A percentile compares a stretch with the other conserved stretches of the same genome.
Evolutionary conservation across 2,329 filamentous ascomycete genomes (phyloP).

Genomic region (Ophiobolus disseminans): DNA sequence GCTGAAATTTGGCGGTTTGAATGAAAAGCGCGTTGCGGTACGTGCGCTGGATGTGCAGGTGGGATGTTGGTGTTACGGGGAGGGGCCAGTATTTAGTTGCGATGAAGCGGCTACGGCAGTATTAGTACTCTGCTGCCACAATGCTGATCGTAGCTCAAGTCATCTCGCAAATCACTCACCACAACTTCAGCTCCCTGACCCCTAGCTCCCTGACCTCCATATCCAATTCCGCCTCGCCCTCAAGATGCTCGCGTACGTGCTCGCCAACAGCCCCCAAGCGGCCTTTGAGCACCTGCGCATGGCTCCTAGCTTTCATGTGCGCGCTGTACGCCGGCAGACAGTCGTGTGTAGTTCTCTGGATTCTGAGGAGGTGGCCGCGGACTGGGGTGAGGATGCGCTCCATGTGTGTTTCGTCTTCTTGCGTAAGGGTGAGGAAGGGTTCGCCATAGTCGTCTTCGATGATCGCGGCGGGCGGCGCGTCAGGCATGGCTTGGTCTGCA

Average conservation of each 20-base stretch:
- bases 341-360: slow-evolving; percentile 13
- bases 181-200: slow-evolving; percentile 19
- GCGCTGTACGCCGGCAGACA: slow-evolving; percentile 15
- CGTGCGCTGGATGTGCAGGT: slow-evolving; percentile 19
- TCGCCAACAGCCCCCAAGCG: slow-evolving; percentile 23
- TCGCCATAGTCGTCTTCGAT: neutral
- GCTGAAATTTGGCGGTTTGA: neutral
- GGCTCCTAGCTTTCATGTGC: slow-evolving; percentile 9
- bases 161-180: slow-evolving; percentile 4
- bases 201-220: neutral
- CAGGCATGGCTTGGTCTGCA: neutral
- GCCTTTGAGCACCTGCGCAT: slow-evolving; percentile 21
- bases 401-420: neutral
- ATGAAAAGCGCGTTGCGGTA: slow-evolving; percentile 18
- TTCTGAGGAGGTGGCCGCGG: slow-evolving; percentile 7
- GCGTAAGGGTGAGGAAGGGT: neutral
- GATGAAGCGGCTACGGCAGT: slow-evolving; percentile 11
- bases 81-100: slow-evolving; percentile 26
- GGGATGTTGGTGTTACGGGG: slow-evolving; percentile 10
- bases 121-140: neutral
- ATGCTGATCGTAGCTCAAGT: neutral
- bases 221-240: neutral
- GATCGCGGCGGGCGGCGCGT: neutral
- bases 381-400: slow-evolving; percentile 15
- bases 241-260: slow-evolving; percentile 11